Conservation (phyloP, 495 filamentous ascomycete genomes). For the Saxophila tyrrhenica region DNA sequence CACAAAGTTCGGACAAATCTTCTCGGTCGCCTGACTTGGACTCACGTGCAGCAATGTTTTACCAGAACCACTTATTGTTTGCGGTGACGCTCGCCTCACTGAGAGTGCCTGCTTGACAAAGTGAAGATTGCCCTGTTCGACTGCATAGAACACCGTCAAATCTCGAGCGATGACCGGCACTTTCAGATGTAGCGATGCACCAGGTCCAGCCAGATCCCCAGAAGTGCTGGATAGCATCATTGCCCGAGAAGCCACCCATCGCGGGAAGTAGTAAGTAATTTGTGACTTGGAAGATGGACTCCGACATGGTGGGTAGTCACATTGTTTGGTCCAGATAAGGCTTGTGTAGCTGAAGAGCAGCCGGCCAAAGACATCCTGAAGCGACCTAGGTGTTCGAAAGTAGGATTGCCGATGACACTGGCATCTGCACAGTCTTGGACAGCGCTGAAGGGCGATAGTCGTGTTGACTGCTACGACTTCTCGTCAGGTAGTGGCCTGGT, state of each 20-base stretch:
- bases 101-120: background rate
- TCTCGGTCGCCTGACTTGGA: background rate
- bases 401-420: background rate
- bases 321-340: background rate
- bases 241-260: background rate
- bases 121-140: background rate
- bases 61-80: background rate
- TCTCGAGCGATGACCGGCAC: background rate
- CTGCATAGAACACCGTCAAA: background rate
- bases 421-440: background rate
- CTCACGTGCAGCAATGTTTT: background rate
- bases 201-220: background rate
- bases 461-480: background rate
- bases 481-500: background rate
- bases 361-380: background rate
- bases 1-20: no score
- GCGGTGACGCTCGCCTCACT: background rate
- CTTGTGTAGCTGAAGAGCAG: background rate
- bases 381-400: background rate
- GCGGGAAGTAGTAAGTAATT: background rate
- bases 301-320: background rate
- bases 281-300: background rate
- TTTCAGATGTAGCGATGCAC: background rate
- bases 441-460: background rate
- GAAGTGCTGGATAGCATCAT: background rate